Percentiles rank a stretch among this genome's conserved stretches.
Evolutionary conservation across 495 filamentous ascomycete species (phyloP).

Genomic region (Parmelia sp.): DNA sequence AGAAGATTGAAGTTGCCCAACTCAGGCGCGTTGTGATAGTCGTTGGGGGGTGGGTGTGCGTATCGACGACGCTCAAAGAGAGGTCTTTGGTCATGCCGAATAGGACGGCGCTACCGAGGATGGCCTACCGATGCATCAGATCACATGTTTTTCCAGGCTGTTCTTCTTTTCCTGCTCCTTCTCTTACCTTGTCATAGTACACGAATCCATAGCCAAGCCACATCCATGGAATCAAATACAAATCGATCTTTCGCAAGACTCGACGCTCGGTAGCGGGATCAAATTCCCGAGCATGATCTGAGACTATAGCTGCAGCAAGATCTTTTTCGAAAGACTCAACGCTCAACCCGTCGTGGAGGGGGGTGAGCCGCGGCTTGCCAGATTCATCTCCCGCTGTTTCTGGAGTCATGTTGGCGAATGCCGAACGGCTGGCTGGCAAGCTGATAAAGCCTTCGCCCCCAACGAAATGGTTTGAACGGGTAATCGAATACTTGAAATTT

Average conservation of each 20-base stretch:
- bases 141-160: background rate
- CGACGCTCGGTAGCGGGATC: slow-evolving; percentile 47
- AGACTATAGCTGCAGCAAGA: slow-evolving; percentile 43
- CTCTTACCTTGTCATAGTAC: slow-evolving; percentile 64
- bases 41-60: slow-evolving; percentile 47
- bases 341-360: slow-evolving; percentile 1
- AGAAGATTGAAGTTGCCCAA: slow-evolving; percentile 74
- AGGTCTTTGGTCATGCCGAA: slow-evolving; percentile 73
- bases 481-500: background rate
- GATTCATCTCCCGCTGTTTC: background rate
- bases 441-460: background rate
- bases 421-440: background rate
- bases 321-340: slow-evolving; percentile 35
- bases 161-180: background rate
- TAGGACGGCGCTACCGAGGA: slow-evolving; percentile 62
- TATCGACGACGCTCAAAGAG: slow-evolving; percentile 45
- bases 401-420: background rate
- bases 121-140: slow-evolving; percentile 43
- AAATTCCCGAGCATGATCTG: slow-evolving; percentile 46
- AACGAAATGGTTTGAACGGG: too few species aligned
- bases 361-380: background rate
- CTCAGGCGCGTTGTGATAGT: slow-evolving; percentile 57
- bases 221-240: slow-evolving; percentile 66
- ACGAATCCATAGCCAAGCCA: slow-evolving; percentile 65
- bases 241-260: slow-evolving; percentile 66